phyloP scores from a whole-genome alignment of 257 asterid species.

The Gynochthodes officinalis region DNA sequence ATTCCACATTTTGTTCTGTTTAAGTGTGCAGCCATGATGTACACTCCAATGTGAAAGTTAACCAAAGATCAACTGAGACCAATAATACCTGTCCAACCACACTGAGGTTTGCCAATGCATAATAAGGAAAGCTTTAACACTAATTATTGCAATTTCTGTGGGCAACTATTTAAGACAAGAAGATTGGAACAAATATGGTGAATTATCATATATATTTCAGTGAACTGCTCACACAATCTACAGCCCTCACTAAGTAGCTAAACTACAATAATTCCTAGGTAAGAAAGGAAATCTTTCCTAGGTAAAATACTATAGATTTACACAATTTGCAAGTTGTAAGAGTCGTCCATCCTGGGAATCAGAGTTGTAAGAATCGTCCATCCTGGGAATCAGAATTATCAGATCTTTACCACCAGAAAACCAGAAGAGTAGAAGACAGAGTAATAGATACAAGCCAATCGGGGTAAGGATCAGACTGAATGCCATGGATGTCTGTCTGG shows the following conservation, averaged over 20 bases:
- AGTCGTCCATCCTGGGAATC: background rate
- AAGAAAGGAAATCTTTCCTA: background rate
- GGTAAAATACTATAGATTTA: background rate
- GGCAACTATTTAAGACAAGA: background rate
- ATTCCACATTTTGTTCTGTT: background rate
- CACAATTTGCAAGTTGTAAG: background rate
- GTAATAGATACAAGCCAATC: background rate
- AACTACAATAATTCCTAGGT: background rate
- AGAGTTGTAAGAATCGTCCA: background rate
- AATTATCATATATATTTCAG: conserved; percentile 6
- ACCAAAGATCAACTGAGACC: background rate
- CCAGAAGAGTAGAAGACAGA: background rate
- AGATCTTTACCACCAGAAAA: background rate
- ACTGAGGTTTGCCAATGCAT: background rate
- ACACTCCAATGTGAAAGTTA: background rate
- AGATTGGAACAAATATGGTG: background rate
- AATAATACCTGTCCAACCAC: background rate
- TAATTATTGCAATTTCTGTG: background rate
- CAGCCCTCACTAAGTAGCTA: background rate
- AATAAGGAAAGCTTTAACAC: conserved; percentile 1
- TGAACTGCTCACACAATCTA: background rate
- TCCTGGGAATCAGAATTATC: conserved; percentile 3
- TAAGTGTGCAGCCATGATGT: background rate
- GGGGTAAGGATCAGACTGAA: background rate
- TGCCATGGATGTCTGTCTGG: conserved; percentile 8